Conservation (phyloP, 1,139 yeast species). For the Keqinozyma sinolaborantium region DNA sequence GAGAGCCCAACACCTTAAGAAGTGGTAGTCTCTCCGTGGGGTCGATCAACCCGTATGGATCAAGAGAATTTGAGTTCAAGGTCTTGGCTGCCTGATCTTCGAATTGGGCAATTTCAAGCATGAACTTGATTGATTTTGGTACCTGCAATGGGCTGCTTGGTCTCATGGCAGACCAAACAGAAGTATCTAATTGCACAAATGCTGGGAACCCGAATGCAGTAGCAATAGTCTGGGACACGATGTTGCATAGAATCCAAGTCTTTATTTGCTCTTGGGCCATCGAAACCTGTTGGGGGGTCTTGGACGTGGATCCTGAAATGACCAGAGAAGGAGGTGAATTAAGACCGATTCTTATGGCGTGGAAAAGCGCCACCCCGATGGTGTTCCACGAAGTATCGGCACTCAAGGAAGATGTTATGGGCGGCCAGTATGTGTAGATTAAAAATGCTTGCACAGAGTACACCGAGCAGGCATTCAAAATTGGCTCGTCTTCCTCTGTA, state of each 20-base stretch:
- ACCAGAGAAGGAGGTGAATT: constrained; percentile 51
- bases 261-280: constrained; percentile 72
- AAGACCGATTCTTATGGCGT: constrained; percentile 86
- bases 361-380: constrained; percentile 86
- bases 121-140: constrained; percentile 62
- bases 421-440: constrained; percentile 92
- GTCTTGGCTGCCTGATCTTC: constrained; percentile 84
- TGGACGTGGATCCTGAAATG: constrained; percentile 13
- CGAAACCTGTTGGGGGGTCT: constrained; percentile 25
- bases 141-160: constrained; percentile 40
- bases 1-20: constrained; percentile 63
- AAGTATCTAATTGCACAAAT: constrained; percentile 78
- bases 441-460: constrained; percentile 92
- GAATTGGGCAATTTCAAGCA: constrained; percentile 79
- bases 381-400: constrained; percentile 97
- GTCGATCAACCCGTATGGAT: constrained; percentile 63
- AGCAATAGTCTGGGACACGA: constrained; percentile 85
- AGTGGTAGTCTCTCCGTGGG: constrained; percentile 71
- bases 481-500: constrained; percentile 70
- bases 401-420: constrained; percentile 85
- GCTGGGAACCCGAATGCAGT: constrained; percentile 94
- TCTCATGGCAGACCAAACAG: constrained; percentile 54
- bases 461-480: constrained; percentile 86
- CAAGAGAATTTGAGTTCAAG: constrained; percentile 67
- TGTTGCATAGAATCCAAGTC: constrained; percentile 93